Base-by-base conservation (phyloP, 495 filamentous ascomycete species). In the Aspergillus sclerotiicarbonarius region DNA sequence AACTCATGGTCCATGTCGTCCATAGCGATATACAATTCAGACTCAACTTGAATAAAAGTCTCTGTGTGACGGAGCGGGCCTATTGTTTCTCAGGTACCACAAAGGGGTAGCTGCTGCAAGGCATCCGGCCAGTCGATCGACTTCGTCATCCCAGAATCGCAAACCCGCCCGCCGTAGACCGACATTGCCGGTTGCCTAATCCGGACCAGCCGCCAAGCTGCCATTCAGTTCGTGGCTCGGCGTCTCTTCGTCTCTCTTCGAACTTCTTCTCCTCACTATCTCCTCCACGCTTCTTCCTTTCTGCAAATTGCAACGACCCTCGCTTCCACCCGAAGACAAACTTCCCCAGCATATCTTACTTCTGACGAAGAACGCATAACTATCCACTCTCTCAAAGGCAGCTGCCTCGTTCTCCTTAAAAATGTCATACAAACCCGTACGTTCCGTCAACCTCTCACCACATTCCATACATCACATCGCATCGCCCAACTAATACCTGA, bases 381-480 rank as follows among this genome's bases (percentile, higher is more conserved):
- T 30, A 31, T 18, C 51, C 15, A 25, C 32, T 30, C 33, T 20
- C 16, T 20, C 15, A 55, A 15, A 29, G n/a, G 33, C 32, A 37
- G 15, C 10, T 39, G 25, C 43, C 20, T 8, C 32, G 35, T 45
- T 21, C 47, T 18, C n/a, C 45, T 50, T 18, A 16, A 61, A 56
- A 25, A 76, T 72, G 71, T 69, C 71, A 39, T 73, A 72, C 57
- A 76, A 76, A 60, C 73, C 73, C 4, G 73, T 76, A 61, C 41
- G 68, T 68, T 16, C 43, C 8, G 1, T 9, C 48, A 7, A 30
- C 9, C 8, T 30, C 30, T 6, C 13, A 50, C 47, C n/a, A 41
- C 44, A n/a, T 20, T 33, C 15, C 10, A 33, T 9, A 41, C 44
- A n/a, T 20, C 41, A 18, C 10, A 33, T 9, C 31, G 37, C 18